Base-by-base conservation (phyloP, 2,329 filamentous ascomycete genomes). In the Diaporthe sp. region DNA sequence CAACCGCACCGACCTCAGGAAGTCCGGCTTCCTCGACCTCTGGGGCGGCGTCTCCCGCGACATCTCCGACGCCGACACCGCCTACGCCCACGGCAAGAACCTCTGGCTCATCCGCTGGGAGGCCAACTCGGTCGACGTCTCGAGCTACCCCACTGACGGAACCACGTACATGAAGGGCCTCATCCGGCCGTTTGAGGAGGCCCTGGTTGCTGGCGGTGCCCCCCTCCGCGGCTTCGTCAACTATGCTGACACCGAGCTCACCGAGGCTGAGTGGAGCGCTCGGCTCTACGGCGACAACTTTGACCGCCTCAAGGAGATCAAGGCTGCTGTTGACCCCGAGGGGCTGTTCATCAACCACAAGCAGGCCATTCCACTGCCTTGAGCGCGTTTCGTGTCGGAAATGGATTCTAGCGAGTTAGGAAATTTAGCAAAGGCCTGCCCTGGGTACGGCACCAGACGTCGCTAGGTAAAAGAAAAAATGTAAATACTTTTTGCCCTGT, bases 31-130 rank as follows among this genome's bases (percentile, higher is more conserved):
- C 59, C 59, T 65, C 13, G 59, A 65, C 39, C 59, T 65, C 39
- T 65, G 59, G 59, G 59, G 59, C 37, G 59, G 59, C 28, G 25
- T 65, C 39, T 65, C 59, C n/a, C 59, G 59, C n/a, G 59, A 65
- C 39, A 65, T 65, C 39, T 22, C 25, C 39, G 59, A 65, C 59
- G n/a, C 59, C 25, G 59, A 65, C 59, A 65, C 59, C 25, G 59
- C 59, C 39, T 65, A 46, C 17, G 59, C 59, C 22, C 59, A 65
- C 39, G 59, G 59, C 25, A 46, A 65, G 39, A 65, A 65, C 39
- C 59, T 65, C 2, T 65, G 59, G 59, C 59, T 65, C 9, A 65
- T 65, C 39, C 59, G 59, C 39, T 65, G 59, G 59, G 59, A 65
- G 39, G 59, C 59, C n/a, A 65, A 65, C 59, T 46, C 59, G 2